Evolutionary conservation across 179 eudicot genomes (phyloP).

Genomic region (Silene coronaria): DNA sequence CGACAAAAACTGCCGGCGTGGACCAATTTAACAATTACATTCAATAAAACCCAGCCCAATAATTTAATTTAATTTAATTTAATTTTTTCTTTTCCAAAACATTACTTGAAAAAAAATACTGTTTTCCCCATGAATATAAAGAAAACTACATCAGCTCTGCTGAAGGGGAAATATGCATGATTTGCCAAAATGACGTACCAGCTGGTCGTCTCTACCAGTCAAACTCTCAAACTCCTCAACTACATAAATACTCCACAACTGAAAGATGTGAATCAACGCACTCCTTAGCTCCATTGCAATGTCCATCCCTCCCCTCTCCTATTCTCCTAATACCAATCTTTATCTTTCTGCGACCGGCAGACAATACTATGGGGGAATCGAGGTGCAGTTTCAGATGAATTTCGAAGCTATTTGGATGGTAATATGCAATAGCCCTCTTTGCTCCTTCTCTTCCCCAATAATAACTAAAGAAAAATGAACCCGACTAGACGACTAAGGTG

Average conservation of each 20-base stretch:
- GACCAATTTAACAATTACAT: too few species aligned
- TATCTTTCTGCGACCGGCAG: neutral
- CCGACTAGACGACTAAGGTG: neutral
- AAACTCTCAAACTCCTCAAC: neutral
- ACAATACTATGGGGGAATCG: neutral
- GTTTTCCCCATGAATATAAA: too few species aligned
- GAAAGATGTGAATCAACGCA: neutral
- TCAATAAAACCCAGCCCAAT: too few species aligned
- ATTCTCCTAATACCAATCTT: neutral
- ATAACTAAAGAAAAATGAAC: neutral
- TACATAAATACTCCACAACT: neutral
- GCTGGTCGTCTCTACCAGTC: conserved; percentile 5
- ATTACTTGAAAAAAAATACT: too few species aligned
- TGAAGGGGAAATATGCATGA: neutral
- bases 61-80: too few species aligned
- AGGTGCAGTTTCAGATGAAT: neutral
- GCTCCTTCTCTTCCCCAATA: neutral
- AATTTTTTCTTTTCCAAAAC: too few species aligned
- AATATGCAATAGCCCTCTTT: neutral
- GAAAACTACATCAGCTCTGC: too few species aligned
- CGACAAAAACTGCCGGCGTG: too few species aligned
- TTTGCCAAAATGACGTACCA: neutral
- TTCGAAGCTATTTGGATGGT: neutral
- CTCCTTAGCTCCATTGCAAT: neutral
- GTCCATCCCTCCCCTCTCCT: neutral